A percentile compares a stretch with the other conserved stretches of the same genome.
These are phyloP conservation scores for Parietaria judaica DNA, from an alignment of 306 rosid genomes.

Conservation along the genomic window DNA sequence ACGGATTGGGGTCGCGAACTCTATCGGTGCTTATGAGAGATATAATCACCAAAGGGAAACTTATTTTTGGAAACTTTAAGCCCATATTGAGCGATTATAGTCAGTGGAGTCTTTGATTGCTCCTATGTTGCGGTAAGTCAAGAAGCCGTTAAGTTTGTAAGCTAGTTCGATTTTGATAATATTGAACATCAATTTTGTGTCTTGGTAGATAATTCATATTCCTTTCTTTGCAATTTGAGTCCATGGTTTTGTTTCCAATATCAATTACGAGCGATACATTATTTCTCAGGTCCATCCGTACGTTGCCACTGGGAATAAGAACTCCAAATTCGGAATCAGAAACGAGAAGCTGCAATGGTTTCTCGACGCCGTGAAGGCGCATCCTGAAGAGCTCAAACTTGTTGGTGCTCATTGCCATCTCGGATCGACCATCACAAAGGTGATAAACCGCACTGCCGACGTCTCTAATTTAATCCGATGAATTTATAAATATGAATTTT, in stretches of 20 bases:
- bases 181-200: too few species aligned
- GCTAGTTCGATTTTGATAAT: too few species aligned
- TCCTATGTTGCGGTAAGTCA: background rate
- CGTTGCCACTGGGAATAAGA: slow-evolving; percentile 94
- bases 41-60: background rate
- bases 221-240: too few species aligned
- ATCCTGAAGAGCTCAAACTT: slow-evolving; percentile 75
- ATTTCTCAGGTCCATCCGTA: slow-evolving; percentile 76
- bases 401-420: slow-evolving; percentile 98
- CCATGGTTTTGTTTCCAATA: too few species aligned
- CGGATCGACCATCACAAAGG: slow-evolving; percentile 96
- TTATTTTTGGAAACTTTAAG: background rate
- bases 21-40: too few species aligned
- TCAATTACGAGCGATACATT: background rate
- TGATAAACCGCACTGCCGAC: slow-evolving; percentile 13
- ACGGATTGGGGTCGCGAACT: too few species aligned
- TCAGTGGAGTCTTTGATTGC: background rate
- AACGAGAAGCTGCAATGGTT: slow-evolving; percentile 97
- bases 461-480: background rate
- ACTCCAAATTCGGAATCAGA: slow-evolving; percentile 91
- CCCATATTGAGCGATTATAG: background rate
- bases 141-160: too few species aligned
- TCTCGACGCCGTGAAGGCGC: slow-evolving; percentile 74
- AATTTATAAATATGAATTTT: too few species aligned
- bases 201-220: too few species aligned